A percentile compares a stretch with the other conserved stretches of the same genome.
Conservation (phyloP, 2,329 filamentous ascomycete genomes). For the Cladosporium sp. region DNA sequence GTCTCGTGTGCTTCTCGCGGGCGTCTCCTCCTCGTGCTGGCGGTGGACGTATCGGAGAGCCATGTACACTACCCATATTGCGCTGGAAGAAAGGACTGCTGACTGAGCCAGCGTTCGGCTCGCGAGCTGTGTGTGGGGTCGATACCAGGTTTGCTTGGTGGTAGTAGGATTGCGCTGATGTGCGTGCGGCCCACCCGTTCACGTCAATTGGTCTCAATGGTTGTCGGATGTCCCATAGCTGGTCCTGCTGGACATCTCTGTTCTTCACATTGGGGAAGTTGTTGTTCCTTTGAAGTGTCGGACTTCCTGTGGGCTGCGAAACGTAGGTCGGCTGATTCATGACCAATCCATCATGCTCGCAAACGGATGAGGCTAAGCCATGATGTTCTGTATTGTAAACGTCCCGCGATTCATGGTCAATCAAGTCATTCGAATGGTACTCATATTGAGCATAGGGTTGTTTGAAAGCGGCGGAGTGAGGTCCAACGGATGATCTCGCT, state of each 20-base stretch:
- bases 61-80: neutral
- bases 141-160: neutral
- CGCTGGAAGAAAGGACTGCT: slow-evolving; percentile 38
- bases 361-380: neutral
- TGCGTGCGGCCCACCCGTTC: neutral
- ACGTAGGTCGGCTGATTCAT: neutral
- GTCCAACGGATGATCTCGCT: no score
- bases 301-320: neutral
- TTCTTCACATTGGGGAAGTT: neutral
- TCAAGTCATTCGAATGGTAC: neutral
- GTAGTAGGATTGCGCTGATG: neutral
- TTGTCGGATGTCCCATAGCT: neutral
- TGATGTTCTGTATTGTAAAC: no score
- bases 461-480: no score
- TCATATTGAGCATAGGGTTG: no score
- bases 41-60: neutral
- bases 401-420: no score
- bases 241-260: neutral
- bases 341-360: neutral
- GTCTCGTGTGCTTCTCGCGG: neutral
- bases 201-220: neutral
- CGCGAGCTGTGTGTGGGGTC: slow-evolving; percentile 13
- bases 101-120: slow-evolving; percentile 22
- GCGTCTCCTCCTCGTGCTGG: neutral
- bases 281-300: neutral